Evolutionary conservation across 148 eudicot species (phyloP).

Genomic region (Chenopodium album): DNA sequence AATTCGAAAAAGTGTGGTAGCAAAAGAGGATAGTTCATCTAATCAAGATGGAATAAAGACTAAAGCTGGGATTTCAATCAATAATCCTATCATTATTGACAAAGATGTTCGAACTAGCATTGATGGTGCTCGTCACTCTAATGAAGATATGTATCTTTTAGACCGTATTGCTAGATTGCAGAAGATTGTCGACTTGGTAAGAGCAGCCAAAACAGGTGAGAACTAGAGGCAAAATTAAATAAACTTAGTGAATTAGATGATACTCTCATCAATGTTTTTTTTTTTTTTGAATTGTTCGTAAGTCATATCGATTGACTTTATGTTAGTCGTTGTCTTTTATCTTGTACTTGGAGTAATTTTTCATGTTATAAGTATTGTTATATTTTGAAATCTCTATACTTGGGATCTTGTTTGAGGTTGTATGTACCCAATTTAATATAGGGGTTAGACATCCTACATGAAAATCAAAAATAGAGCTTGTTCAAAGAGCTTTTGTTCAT

Average conservation of each 20-base stretch:
- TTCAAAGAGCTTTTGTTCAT: not conserved
- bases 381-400: not conserved
- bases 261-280: not conserved
- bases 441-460: not conserved
- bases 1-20: conserved; percentile 9
- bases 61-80: not conserved
- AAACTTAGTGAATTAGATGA: too few relatives aligned
- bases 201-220: conserved; percentile 3
- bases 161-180: conserved; percentile 21
- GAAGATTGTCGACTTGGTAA: conserved; percentile 18
- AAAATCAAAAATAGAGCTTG: not conserved
- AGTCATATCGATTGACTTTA: too few relatives aligned
- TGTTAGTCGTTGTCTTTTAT: not conserved
- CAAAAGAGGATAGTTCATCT: not conserved
- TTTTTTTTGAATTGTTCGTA: not conserved
- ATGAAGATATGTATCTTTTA: not conserved
- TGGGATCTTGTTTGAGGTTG: not conserved
- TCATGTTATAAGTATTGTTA: too few relatives aligned
- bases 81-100: not conserved
- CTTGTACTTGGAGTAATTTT: too few relatives aligned
- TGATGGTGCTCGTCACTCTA: not conserved
- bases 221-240: not conserved
- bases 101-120: conserved; percentile 1
- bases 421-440: not conserved
- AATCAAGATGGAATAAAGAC: conserved; percentile 5